Evolutionary conservation across 2,329 filamentous ascomycete species (phyloP).

Genomic region (Ophiocordyceps robertsii): DNA sequence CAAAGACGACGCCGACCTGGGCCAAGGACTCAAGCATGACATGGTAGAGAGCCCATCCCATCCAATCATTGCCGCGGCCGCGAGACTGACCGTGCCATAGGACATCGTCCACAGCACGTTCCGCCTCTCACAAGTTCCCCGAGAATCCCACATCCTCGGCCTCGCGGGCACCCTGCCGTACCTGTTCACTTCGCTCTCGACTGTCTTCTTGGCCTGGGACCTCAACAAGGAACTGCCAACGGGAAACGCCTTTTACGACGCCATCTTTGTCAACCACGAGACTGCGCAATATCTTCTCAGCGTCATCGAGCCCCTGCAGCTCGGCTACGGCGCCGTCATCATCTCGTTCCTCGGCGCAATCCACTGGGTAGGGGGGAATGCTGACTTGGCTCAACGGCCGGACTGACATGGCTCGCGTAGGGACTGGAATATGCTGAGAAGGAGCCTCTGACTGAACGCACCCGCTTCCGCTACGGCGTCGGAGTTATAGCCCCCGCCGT

Average conservation of each 20-base stretch:
- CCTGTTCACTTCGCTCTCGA: constrained; percentile 69
- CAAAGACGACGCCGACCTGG: constrained; percentile 13
- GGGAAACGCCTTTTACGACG: constrained; percentile 39
- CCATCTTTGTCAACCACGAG: constrained; percentile 51
- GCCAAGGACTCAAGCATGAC: constrained; percentile 27
- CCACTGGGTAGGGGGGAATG: constrained; percentile 51
- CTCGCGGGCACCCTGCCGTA: constrained; percentile 76
- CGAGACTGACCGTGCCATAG: constrained; percentile 20
- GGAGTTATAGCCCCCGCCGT: constrained; percentile 67
- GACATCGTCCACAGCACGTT: constrained; percentile 57
- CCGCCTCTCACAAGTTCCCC: constrained; percentile 48
- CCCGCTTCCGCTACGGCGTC: constrained; percentile 70
- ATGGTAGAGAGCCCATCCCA: constrained; percentile 34
- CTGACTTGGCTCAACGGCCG: neutral
- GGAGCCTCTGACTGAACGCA: constrained; percentile 45
- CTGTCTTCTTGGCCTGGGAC: constrained; percentile 71
- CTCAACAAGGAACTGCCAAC: constrained; percentile 54
- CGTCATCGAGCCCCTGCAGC: constrained; percentile 71
- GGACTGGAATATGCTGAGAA: constrained; percentile 71
- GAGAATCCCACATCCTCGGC: constrained; percentile 53
- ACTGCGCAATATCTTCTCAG: constrained; percentile 60
- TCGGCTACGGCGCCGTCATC: constrained; percentile 85
- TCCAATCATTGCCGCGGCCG: neutral
- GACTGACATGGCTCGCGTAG: constrained; percentile 9
- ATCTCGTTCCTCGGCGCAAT: constrained; percentile 89